A percentile compares a stretch with the other conserved stretches of the same genome.
Evolutionary conservation across 352 stramenopile genomes (phyloP).

Genomic region (Phytopythium oedochilum): DNA sequence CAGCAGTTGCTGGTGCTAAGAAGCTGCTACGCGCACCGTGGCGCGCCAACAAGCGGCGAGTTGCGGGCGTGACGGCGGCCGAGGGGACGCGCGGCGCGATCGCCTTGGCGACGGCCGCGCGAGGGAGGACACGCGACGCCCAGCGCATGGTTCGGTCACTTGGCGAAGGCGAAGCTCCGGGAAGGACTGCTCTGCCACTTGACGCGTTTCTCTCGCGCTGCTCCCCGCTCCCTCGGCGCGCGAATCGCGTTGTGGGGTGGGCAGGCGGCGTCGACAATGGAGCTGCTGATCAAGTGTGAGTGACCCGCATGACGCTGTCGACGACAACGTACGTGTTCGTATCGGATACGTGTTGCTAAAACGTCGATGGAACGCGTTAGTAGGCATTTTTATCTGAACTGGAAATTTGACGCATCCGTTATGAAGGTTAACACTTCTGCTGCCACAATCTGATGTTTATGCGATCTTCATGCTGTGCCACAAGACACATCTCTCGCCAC

Average conservation of each 20-base stretch:
- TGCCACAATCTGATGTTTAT: neutral
- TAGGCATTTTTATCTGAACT: neutral
- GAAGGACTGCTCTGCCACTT: no score
- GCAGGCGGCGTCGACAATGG: neutral
- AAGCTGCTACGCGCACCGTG: slow-evolving; percentile 12
- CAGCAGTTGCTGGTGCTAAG: neutral
- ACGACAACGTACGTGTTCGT: neutral
- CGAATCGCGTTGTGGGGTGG: slow-evolving; percentile 1
- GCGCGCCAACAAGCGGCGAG: slow-evolving; percentile 13
- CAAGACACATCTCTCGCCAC: neutral
- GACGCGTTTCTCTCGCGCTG: slow-evolving; percentile 1
- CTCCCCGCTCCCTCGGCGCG: neutral
- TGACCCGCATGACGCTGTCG: neutral
- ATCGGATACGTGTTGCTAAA: neutral
- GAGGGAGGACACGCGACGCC: slow-evolving; percentile 17
- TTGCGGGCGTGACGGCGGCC: neutral
- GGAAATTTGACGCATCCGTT: neutral
- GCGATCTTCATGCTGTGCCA: neutral
- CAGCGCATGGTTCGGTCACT: slow-evolving; percentile 11
- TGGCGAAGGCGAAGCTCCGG: no score
- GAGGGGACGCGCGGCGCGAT: slow-evolving; percentile 6
- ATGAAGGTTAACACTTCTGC: neutral
- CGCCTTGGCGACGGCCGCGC: slow-evolving; percentile 4
- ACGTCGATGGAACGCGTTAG: neutral
- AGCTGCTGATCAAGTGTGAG: neutral